A percentile compares a stretch with the other conserved stretches of the same genome.
These are phyloP conservation scores for Lepraria neglecta DNA, from an alignment of 495 filamentous ascomycete genomes.

Conservation along the genomic window DNA sequence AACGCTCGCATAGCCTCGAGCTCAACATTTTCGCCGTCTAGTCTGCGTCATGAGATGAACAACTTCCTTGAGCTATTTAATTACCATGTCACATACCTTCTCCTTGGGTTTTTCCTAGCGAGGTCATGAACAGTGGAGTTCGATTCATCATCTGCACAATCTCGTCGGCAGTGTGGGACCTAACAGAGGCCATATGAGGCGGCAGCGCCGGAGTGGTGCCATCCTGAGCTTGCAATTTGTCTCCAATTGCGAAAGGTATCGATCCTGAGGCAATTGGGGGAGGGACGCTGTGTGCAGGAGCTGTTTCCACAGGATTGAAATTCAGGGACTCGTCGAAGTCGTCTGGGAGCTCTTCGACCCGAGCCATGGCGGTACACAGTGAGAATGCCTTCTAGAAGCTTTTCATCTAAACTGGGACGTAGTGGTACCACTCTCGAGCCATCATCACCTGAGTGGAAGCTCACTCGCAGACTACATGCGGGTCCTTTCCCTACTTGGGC, in stretches of 20 bases:
- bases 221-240: slow-evolving; percentile 33
- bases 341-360: slow-evolving; percentile 47
- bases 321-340: slow-evolving; percentile 42
- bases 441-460: no score
- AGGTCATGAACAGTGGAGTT: slow-evolving; percentile 91
- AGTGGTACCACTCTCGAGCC: no score
- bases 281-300: slow-evolving; percentile 9
- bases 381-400: not conserved
- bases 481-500: not conserved
- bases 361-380: slow-evolving; percentile 8
- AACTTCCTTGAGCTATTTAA: slow-evolving; percentile 4
- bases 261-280: slow-evolving; percentile 34
- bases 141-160: slow-evolving; percentile 68
- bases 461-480: no score
- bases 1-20: slow-evolving; percentile 83
- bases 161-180: slow-evolving; percentile 61
- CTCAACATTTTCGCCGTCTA: slow-evolving; percentile 60
- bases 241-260: slow-evolving; percentile 42
- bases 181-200: slow-evolving; percentile 52
- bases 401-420: not conserved
- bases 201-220: slow-evolving; percentile 44
- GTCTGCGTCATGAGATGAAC: slow-evolving; percentile 7
- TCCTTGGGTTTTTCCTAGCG: slow-evolving; percentile 63
- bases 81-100: slow-evolving; percentile 37
- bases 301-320: slow-evolving; percentile 10